Conservation (phyloP, 2,329 filamentous ascomycete genomes). For the Colletotrichum scovillei region DNA sequence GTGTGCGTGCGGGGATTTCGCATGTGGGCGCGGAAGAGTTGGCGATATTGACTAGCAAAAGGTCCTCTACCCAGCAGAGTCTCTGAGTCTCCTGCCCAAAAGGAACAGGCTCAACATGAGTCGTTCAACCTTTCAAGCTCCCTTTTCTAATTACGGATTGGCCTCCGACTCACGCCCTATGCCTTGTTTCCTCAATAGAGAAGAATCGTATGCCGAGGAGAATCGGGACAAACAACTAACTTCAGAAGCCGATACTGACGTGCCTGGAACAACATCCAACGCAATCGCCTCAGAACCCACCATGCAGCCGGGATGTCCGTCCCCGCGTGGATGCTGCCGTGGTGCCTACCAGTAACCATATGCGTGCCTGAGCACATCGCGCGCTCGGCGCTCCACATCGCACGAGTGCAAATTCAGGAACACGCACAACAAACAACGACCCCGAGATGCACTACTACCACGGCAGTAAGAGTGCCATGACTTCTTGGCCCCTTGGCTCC, state of each 20-base stretch:
- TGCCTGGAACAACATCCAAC: slow-evolving; percentile 16
- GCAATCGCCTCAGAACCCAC: slow-evolving; percentile 65
- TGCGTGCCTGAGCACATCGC: neutral
- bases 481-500: slow-evolving; percentile 12
- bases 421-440: slow-evolving; percentile 9
- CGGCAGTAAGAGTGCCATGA: slow-evolving; percentile 21
- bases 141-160: neutral
- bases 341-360: neutral
- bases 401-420: slow-evolving; percentile 25
- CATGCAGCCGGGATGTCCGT: slow-evolving; percentile 80
- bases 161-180: neutral
- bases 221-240: no score
- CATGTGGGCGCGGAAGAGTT: neutral
- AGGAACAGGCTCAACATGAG: neutral
- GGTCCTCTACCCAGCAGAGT: slow-evolving; percentile 5
- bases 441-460: slow-evolving; percentile 5
- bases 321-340: slow-evolving; percentile 73
- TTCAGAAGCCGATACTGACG: slow-evolving; percentile 1
- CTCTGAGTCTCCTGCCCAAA: slow-evolving; percentile 15
- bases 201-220: no score
- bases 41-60: slow-evolving; percentile 29
- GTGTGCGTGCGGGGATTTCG: neutral
- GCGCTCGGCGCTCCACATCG: slow-evolving; percentile 16
- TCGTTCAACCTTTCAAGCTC: neutral
- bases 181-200: no score